These are phyloP conservation scores for Postia placenta DNA, from an alignment of 768 basidiomycete species.

Conservation along the genomic window DNA sequence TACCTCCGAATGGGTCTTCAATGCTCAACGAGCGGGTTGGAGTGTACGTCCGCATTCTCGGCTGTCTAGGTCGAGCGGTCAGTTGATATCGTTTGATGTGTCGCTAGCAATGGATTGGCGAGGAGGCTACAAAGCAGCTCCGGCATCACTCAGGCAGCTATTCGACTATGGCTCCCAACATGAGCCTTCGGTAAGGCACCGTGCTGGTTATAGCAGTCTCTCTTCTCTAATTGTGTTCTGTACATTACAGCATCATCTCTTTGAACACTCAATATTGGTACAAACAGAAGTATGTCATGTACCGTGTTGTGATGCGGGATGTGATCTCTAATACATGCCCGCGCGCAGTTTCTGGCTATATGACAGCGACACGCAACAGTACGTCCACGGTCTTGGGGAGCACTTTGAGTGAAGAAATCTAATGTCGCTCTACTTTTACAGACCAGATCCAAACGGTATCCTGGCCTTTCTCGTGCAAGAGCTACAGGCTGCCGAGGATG, in stretches of 20 bases:
- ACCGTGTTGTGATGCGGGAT: not conserved
- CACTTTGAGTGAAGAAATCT: not conserved
- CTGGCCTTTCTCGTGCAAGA: conserved; percentile 46
- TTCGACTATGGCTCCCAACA: conserved; percentile 40
- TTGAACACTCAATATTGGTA: conserved; percentile 61
- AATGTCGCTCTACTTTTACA: conserved; percentile 5
- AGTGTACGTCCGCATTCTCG: conserved; percentile 35
- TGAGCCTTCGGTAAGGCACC: conserved; percentile 38
- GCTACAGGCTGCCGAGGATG: conserved; percentile 54
- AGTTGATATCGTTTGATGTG: not conserved
- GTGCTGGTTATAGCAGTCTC: too few species aligned
- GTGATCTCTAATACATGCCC: too few species aligned
- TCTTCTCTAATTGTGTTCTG: too few species aligned
- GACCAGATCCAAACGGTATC: conserved; percentile 56
- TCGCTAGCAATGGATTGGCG: conserved; percentile 41
- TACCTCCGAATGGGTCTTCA: conserved; percentile 50
- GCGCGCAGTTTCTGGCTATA: conserved; percentile 56
- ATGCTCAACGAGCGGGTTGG: conserved; percentile 45
- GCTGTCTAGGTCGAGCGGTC: too few species aligned
- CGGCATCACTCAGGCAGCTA: conserved; percentile 51
- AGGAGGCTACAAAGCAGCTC: conserved; percentile 36
- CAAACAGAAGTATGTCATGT: conserved; percentile 40
- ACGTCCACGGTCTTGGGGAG: conserved; percentile 16
- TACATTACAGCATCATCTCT: conserved; percentile 50
- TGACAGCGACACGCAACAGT: conserved; percentile 44